Evolutionary conservation across 106 monocot genomes (phyloP).

Genomic region (Allium sativum): DNA sequence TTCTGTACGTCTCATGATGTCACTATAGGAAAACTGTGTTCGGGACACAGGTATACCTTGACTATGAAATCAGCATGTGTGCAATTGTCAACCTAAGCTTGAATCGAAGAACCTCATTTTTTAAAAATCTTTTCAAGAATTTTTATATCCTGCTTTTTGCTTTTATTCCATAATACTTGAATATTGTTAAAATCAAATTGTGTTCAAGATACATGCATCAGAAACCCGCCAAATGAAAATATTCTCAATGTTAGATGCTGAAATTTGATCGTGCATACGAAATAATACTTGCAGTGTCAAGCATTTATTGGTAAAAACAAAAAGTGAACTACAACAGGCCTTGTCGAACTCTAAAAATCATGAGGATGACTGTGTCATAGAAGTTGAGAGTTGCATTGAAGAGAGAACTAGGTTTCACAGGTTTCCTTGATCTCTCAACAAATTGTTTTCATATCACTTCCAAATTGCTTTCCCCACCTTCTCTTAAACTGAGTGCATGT

Average conservation of each 20-base stretch:
- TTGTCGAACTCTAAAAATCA: conserved; percentile 28
- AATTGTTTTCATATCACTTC: too few species aligned
- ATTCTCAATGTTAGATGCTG: background rate
- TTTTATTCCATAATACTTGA: background rate
- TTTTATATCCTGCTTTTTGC: too few species aligned
- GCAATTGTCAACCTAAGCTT: too few species aligned
- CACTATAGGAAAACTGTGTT: conserved; percentile 53
- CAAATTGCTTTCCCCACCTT: too few species aligned
- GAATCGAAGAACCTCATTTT: too few species aligned
- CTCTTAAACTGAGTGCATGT: conserved; percentile 3
- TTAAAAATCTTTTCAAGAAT: too few species aligned
- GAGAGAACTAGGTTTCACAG: conserved; percentile 76
- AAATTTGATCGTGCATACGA: background rate
- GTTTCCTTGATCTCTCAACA: conserved; percentile 17
- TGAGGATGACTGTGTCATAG: conserved; percentile 57
- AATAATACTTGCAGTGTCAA: conserved; percentile 39
- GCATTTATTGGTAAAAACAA: conserved; percentile 62
- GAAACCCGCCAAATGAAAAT: background rate
- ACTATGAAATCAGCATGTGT: background rate
- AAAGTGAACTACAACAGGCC: conserved; percentile 64
- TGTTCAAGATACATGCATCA: background rate
- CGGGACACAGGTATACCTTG: conserved; percentile 56
- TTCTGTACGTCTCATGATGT: conserved; percentile 86
- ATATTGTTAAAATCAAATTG: background rate
- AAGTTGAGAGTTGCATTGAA: conserved; percentile 71